Percentiles rank a stretch among this genome's conserved stretches.
Evolutionary conservation across 345 rosid genomes (phyloP).

Genomic region (Isatis tinctoria): DNA sequence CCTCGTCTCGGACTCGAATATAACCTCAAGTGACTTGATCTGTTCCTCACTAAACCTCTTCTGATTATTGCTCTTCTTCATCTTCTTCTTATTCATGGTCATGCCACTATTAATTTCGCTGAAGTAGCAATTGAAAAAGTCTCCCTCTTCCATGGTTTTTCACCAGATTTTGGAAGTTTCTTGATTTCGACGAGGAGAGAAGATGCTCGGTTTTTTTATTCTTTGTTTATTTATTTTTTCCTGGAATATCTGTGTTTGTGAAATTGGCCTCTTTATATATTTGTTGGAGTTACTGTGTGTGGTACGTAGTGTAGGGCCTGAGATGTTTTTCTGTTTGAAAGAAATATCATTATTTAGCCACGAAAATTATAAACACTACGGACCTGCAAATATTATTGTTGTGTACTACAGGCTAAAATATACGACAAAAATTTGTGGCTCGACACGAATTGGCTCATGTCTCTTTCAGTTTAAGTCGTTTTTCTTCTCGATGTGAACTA

Average conservation of each 20-base stretch:
- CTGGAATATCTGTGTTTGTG: constrained; percentile 11
- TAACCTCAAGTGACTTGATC: constrained; percentile 57
- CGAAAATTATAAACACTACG: not conserved
- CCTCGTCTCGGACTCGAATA: constrained; percentile 68
- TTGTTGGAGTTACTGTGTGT: constrained; percentile 2
- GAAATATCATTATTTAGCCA: not conserved
- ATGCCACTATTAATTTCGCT: constrained; percentile 12
- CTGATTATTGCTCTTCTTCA: constrained; percentile 35
- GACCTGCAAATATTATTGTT: constrained; percentile 3
- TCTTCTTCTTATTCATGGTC: constrained; percentile 39
- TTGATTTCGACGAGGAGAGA: constrained; percentile 7
- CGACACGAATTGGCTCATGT: constrained; percentile 29
- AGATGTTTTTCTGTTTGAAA: not conserved
- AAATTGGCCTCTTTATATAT: constrained; percentile 26
- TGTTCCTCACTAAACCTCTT: constrained; percentile 75
- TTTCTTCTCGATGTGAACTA: constrained; percentile 22
- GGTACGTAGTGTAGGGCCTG: constrained; percentile 9
- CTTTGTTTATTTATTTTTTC: not conserved
- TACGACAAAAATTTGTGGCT: constrained; percentile 14
- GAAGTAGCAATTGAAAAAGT: constrained; percentile 1
- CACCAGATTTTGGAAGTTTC: constrained; percentile 17
- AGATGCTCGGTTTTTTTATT: not conserved
- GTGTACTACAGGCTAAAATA: not conserved
- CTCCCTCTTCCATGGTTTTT: constrained; percentile 15
- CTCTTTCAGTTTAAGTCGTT: constrained; percentile 23